Evolutionary conservation across 306 rosid species (phyloP), one percentile per base, ranked within the genome.

Genomic region (Vigna mungo): DNA sequence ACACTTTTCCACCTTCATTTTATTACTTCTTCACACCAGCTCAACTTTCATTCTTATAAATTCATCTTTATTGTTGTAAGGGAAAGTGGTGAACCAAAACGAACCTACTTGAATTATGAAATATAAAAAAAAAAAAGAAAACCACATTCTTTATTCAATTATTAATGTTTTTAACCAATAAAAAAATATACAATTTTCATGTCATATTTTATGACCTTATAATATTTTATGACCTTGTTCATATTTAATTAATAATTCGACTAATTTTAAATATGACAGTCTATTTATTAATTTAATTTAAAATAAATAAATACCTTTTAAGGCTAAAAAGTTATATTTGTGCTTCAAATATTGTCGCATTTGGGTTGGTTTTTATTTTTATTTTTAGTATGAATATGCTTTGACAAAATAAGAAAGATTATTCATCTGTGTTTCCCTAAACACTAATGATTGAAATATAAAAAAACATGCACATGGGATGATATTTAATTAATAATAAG

Each of bases 401-500:
- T 64, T 41, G 53, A 20, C 34, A 66, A 39, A 43, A 66, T 12
- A 66, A 41, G 71, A 65, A 65, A 17, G 53, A 20, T 41, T 20
- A 43, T 20, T 18, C 18, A 20, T 41, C 9, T 9, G 46, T 41
- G 12, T 66, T 66, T 0, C 53, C 11, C 36, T 20, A 43, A 66
- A 66, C 11, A 67, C 1, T 67, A 44, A 67, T 67, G 55, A 44
- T 23, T 14, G 43, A 21, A 47, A 68, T 54, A 72, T 41, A 9
- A 52, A 71, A 21, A 71, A 55, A 55, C 27, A 47, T 36, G 46
- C 43, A 59, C 71, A 60, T 60, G 72, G 52, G 49, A 39, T 7
- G 66, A 36, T 41, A 66, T 18, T 72, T 73, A 52, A 73, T 54
- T 53, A 61, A 48, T 60, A 46, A 72, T 14, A 48, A 20, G 68